Evolutionary conservation across 805 yeast species (phyloP).

Genomic region (Hyphopichia homilentoma): DNA sequence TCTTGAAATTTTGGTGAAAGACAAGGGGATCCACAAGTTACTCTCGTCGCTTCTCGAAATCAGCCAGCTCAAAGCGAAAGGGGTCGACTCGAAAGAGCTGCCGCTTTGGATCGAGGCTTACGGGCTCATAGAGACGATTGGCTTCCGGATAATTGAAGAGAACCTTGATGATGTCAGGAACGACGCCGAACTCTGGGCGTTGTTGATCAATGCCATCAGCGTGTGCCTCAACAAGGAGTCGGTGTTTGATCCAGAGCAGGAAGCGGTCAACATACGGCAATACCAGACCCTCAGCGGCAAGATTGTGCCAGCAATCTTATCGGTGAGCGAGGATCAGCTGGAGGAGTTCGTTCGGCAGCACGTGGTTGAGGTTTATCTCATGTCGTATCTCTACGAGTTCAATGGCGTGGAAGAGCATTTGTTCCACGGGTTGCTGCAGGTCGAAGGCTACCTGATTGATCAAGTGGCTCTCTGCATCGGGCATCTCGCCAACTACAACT

Average conservation of each 20-base stretch:
- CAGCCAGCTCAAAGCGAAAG: conserved; percentile 41
- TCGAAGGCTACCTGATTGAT: conserved; percentile 22
- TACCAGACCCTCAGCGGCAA: conserved; percentile 40
- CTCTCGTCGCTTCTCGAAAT: conserved; percentile 51
- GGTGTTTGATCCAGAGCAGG: conserved; percentile 16
- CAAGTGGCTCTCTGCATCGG: conserved; percentile 39
- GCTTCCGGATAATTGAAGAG: conserved; percentile 24
- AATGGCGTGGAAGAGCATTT: conserved; percentile 47
- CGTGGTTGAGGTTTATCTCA: conserved; percentile 48
- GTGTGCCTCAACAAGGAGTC: conserved; percentile 26
- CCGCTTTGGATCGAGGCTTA: conserved; percentile 58
- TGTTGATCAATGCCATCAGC: conserved; percentile 38
- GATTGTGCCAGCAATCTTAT: conserved; percentile 38
- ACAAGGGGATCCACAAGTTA: conserved; percentile 43
- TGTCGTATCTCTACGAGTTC: conserved; percentile 56
- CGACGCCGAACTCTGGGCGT: conserved; percentile 32
- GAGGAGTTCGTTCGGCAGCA: conserved; percentile 36
- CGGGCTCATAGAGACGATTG: conserved; percentile 32
- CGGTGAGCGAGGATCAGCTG: conserved; percentile 10
- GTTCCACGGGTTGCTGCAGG: too few species aligned
- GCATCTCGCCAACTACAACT: conserved; percentile 36
- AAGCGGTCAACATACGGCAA: conserved; percentile 42
- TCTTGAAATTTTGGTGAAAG: conserved; percentile 35
- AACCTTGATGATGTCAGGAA: conserved; percentile 8
- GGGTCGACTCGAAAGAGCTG: conserved; percentile 16